These are phyloP conservation scores for Pythium plurisporium DNA, from an alignment of 352 stramenopile genomes.

Conservation along the genomic window DNA sequence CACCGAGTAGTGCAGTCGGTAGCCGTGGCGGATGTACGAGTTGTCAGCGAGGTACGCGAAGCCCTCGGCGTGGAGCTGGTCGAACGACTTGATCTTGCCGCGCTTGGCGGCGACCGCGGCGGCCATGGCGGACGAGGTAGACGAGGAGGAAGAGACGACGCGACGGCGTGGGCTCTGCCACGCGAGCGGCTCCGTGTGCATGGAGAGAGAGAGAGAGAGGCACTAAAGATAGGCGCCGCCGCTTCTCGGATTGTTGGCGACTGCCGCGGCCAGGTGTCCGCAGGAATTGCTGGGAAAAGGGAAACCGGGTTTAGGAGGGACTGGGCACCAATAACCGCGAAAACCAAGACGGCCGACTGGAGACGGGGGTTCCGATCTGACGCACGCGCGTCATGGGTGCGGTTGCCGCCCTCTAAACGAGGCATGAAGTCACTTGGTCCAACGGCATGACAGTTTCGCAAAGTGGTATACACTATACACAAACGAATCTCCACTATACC, in stretches of 20 bases:
- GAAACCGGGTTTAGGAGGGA: constrained; percentile 14
- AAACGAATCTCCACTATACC: too few relatives aligned
- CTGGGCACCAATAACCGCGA: too few relatives aligned
- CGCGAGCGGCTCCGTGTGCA: constrained; percentile 24
- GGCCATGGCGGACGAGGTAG: background rate
- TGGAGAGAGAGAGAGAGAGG: background rate
- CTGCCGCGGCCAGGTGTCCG: too few relatives aligned
- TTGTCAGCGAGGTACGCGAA: constrained; percentile 83
- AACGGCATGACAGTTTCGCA: constrained; percentile 11
- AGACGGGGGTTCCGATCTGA: constrained; percentile 16
- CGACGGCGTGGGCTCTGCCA: constrained; percentile 25
- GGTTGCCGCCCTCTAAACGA: constrained; percentile 1
- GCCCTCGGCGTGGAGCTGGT: constrained; percentile 70
- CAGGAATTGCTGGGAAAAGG: too few relatives aligned
- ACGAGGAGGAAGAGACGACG: background rate
- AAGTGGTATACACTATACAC: too few relatives aligned
- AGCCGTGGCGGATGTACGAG: constrained; percentile 84
- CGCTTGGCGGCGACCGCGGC: background rate
- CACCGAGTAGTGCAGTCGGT: constrained; percentile 79
- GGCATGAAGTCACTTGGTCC: constrained; percentile 14
- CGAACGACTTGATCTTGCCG: constrained; percentile 59
- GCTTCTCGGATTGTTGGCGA: too few relatives aligned
- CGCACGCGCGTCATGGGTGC: constrained; percentile 1
- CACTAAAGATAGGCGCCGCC: background rate
- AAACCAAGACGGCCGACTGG: constrained; percentile 1